phyloP scores from a whole-genome alignment of 345 rosid genomes.

The Limnanthes douglasii region DNA sequence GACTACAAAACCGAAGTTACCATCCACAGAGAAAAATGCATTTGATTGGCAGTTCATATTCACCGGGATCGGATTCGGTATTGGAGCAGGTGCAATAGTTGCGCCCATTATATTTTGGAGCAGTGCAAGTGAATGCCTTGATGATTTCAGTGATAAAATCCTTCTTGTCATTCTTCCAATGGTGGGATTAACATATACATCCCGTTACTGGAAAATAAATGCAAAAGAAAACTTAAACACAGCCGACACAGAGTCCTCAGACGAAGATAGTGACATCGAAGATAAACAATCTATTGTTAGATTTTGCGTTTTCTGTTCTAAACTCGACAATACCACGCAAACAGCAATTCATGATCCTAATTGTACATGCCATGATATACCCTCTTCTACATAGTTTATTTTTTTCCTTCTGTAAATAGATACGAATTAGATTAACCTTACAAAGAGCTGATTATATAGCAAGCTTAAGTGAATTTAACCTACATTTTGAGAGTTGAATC shows the following conservation, averaged over 20 bases:
- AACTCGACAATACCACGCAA: constrained; percentile 28
- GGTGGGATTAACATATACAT: constrained; percentile 24
- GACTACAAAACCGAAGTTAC: too few species aligned
- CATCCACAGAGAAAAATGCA: too few species aligned
- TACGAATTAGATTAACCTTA: constrained; percentile 6
- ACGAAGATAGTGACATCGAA: constrained; percentile 4
- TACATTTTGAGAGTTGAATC: neutral
- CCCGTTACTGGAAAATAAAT: constrained; percentile 12
- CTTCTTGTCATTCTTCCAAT: constrained; percentile 24
- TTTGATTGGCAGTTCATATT: constrained; percentile 32
- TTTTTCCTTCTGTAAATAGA: constrained; percentile 15
- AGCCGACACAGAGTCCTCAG: constrained; percentile 6
- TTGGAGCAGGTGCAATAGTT: constrained; percentile 28
- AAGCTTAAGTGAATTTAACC: neutral
- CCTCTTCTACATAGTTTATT: constrained; percentile 13
- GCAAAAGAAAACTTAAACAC: constrained; percentile 13
- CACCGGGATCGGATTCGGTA: constrained; percentile 35
- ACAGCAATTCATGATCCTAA: constrained; percentile 26
- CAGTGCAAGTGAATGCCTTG: constrained; percentile 13
- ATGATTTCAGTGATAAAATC: constrained; percentile 21
- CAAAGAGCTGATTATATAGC: neutral
- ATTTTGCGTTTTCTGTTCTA: constrained; percentile 54
- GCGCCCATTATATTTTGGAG: constrained; percentile 23
- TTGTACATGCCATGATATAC: constrained; percentile 31
- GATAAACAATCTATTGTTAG: constrained; percentile 11